Base-by-base conservation (phyloP, 176 grass and related monocot genomes). In the Oryza longistaminata region DNA sequence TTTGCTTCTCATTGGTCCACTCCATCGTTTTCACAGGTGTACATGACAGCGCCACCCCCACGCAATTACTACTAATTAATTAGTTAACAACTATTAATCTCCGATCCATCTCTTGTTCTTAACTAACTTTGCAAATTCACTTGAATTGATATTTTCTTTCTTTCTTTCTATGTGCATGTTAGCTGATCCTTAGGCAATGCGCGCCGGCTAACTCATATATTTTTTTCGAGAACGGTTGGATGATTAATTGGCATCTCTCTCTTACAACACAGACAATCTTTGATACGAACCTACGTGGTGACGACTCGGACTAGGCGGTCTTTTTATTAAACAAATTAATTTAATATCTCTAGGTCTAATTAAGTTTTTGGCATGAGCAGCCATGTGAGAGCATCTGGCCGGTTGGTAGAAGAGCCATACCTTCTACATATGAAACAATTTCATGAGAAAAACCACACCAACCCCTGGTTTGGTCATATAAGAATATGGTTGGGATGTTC, bases 11-110 rank as follows among this genome's bases (percentile, higher is more conserved):
- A 74, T 74, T 68, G 81, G 81, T 71, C 81, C 66, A 70, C 27
- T 67, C 68, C 39, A 71, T 87, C 73, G 78, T 78, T 83, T 79
- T 72, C 53, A 11, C 29, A 78, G 72, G 22, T 22, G 65, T 79
- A 81, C 78, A 75, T 87, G 65, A 87, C 64, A 76, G 64, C 64
- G 79, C 80, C 86, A 83, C 74, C 4, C 74, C 86, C 68, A 78
- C 53, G 25, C 24, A 21, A 62, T 62, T 62, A 11, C 17, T 58
- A 58, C 7, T 24, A n/a, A 62, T 35, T 50, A 75, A 64, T 62
- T 73, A 82, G 80, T 61, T 61, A 22, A 61, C 6, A 61, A 61
- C 3, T 11, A 8, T 62, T 58, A 6, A n/a, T 58, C 53, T n/a
- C 53, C 53, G 7, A 58, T 58, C 19, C 19, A 21, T 58, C 53